Evolutionary conservation across 2,329 filamentous ascomycete genomes (phyloP).

Genomic region (Fusarium proliferatum): DNA sequence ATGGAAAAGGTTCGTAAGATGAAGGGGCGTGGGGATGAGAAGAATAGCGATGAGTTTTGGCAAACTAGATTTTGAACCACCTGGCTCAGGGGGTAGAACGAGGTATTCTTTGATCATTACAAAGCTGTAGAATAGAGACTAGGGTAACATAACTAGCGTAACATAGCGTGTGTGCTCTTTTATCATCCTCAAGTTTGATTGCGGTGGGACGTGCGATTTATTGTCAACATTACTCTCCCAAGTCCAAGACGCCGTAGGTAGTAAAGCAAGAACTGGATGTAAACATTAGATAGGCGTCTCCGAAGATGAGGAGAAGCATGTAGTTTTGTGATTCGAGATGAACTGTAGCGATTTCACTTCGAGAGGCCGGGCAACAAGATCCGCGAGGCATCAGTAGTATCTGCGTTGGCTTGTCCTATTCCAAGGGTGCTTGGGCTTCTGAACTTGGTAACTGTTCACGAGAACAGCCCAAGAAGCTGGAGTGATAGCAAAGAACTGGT

Average conservation of each 20-base stretch:
- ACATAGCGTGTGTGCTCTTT: background rate
- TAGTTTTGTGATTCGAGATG: background rate
- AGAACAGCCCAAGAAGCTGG: background rate
- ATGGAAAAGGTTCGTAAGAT: background rate
- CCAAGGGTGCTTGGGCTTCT: background rate
- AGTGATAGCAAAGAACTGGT: background rate
- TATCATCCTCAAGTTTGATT: background rate
- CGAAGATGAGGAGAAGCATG: background rate
- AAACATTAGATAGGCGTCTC: accelerated
- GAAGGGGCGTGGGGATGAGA: background rate
- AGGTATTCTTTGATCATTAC: background rate
- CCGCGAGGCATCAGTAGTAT: background rate
- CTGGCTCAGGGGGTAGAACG: too few relatives aligned
- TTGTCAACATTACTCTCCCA: background rate
- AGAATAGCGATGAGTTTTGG: background rate
- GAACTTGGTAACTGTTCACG: background rate
- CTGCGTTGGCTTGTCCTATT: background rate
- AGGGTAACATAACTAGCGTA: background rate
- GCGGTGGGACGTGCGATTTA: background rate
- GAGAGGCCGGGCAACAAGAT: background rate
- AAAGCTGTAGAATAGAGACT: background rate
- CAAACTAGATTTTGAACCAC: background rate
- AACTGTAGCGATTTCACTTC: background rate
- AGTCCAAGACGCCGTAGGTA: accelerated
- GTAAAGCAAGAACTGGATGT: background rate